phyloP scores from a whole-genome alignment of 1,139 yeast species.

The Lodderomyces theae region DNA sequence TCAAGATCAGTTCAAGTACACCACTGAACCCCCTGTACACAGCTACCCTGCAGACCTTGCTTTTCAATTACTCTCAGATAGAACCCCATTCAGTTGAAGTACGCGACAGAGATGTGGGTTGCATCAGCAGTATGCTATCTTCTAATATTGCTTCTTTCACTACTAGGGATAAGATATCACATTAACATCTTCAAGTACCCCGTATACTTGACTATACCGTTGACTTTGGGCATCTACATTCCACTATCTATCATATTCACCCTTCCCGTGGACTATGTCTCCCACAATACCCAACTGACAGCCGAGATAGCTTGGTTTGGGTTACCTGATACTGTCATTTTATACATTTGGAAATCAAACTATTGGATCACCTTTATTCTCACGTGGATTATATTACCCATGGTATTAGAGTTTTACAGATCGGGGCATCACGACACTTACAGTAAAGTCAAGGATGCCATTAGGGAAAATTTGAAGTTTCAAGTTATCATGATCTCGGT shows the following conservation, averaged over 20 bases:
- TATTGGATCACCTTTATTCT: conserved; percentile 78
- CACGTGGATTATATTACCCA: conserved; percentile 73
- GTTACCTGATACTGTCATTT: conserved; percentile 43
- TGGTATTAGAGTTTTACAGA: conserved; percentile 67
- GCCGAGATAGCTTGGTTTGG: conserved; percentile 23
- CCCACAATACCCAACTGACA: conserved; percentile 23
- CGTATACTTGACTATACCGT: conserved; percentile 30
- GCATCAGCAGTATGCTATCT: conserved; percentile 27
- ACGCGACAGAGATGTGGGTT: conserved; percentile 27
- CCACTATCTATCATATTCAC: conserved; percentile 42
- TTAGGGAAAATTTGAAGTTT: conserved; percentile 55
- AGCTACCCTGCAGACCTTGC: too few species aligned
- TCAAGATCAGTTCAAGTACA: too few species aligned
- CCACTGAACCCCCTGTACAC: too few species aligned
- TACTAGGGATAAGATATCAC: conserved; percentile 37
- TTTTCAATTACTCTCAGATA: too few species aligned
- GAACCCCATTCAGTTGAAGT: neutral
- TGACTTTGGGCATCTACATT: conserved; percentile 40
- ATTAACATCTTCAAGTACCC: conserved; percentile 39
- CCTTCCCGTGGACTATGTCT: conserved; percentile 42
- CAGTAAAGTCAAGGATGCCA: conserved; percentile 53
- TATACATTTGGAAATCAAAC: conserved; percentile 64
- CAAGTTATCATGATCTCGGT: conserved; percentile 56
- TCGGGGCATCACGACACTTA: conserved; percentile 60
- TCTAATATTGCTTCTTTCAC: conserved; percentile 27